Evolutionary conservation across 2,329 filamentous ascomycete genomes (phyloP).

Genomic region (Lecanosticta acicola): DNA sequence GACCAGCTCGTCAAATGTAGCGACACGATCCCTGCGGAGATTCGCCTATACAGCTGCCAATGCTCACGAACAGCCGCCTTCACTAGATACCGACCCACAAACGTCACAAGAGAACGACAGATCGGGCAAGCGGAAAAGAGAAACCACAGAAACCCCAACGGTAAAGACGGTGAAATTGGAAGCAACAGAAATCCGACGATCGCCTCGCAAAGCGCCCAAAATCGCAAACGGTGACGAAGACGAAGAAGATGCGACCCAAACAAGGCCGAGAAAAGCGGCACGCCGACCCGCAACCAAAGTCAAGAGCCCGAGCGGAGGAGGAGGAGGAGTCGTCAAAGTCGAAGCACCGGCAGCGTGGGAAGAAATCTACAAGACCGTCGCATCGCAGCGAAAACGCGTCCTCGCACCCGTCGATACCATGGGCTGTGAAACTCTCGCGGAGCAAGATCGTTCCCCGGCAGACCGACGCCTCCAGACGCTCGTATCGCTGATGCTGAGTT

Average conservation of each 20-base stretch:
- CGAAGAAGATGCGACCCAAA: slow-evolving; percentile 10
- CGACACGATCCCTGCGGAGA: slow-evolving; percentile 20
- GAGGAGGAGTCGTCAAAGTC: slow-evolving; percentile 20
- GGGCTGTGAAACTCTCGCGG: slow-evolving; percentile 79
- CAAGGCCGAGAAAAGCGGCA: slow-evolving; percentile 1
- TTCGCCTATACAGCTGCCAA: slow-evolving; percentile 13
- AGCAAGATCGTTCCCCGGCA: slow-evolving; percentile 43
- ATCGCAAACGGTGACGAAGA: slow-evolving; percentile 4
- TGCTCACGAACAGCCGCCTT: slow-evolving; percentile 3
- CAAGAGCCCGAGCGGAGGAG: slow-evolving; percentile 33
- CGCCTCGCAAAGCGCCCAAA: slow-evolving; percentile 27
- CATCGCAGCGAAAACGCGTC: slow-evolving; percentile 68
- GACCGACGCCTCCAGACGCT: slow-evolving; percentile 79
- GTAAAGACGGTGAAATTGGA: slow-evolving; percentile 11
- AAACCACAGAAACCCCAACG: slow-evolving; percentile 10
- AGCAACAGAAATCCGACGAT: slow-evolving; percentile 18
- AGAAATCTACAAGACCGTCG: slow-evolving; percentile 69
- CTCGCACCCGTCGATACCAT: slow-evolving; percentile 90
- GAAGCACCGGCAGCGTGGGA: slow-evolving; percentile 74
- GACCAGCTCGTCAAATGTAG: slow-evolving; percentile 10
- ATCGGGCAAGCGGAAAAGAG: slow-evolving; percentile 24
- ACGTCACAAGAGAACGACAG: slow-evolving; percentile 3
- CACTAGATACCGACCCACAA: background rate
- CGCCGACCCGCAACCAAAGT: slow-evolving; percentile 15
- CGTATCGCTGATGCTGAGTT: slow-evolving; percentile 81